Base-by-base conservation (phyloP, 805 yeast genomes). In the Huiozyma sinensis region DNA sequence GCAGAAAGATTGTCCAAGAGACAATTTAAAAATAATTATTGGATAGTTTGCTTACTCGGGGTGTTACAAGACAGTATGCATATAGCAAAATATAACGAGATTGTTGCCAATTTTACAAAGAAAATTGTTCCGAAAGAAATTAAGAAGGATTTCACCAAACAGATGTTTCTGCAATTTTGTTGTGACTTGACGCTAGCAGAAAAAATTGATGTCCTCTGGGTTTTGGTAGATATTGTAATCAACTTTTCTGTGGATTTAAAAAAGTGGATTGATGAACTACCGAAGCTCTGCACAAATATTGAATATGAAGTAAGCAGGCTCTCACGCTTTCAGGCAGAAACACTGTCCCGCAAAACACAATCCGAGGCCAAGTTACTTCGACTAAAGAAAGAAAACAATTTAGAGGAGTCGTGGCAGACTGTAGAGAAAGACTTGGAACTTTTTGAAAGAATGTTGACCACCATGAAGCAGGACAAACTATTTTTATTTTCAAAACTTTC, bases 41-140 rank as follows among this genome's bases (percentile, higher is more conserved):
- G 96, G 95, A 81, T 85, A 53, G 71, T 81, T 35, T 73, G 83
- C 35, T 60, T 89, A 36, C 60, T 87, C 40, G 95, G 95, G 12
- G 68, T 87, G 1, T 67, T 88, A 6, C 56, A 58, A 43, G 62
- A 58, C 41, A 53, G 56, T 40, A 51, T 49, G 44, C 61, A 57
- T 43, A 40, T 60, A 11, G 47, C 55, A 5, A 50, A 50, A 37
- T 56, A 58, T 41, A 50, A 52, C 9, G 41, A 42, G 2, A 43
- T 50, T 9, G 34, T 75, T 77, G 10, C 67, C 72, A 40, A 76
- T 77, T 68, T 69, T 11, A 76, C 83, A 41, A 65, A 63, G 6
- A 67, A 71, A 32, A 72, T 80, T 1, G 76, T 73, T 45, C 95
- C 12, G 47, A 59, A 47, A 38, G 52, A 41, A 49, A 45, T 47